Percentiles rank a stretch among this genome's conserved stretches.
Evolutionary conservation across 2,329 filamentous ascomycete genomes (phyloP).

Genomic region (Penicillium sp.): DNA sequence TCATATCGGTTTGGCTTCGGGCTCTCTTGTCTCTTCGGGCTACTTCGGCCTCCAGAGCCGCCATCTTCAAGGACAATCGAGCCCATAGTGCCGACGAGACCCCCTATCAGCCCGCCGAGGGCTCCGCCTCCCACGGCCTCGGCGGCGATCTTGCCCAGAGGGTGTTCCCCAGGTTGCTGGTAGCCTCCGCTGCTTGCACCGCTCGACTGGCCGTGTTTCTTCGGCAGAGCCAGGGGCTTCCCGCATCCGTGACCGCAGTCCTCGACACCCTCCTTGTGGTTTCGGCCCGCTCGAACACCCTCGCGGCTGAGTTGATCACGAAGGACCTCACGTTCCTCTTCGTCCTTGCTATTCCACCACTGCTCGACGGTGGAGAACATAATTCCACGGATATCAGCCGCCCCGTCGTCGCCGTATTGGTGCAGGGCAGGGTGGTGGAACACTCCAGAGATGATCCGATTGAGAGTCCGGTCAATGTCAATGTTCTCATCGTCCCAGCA

Average conservation of each 20-base stretch:
- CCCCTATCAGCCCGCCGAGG: constrained; percentile 71
- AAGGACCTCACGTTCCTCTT: constrained; percentile 66
- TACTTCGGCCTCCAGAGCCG: constrained; percentile 8
- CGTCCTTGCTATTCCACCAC: constrained; percentile 76
- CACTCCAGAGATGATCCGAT: constrained; percentile 78
- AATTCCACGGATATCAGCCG: constrained; percentile 68
- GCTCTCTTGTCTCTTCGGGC: constrained; percentile 10
- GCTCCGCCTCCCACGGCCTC: constrained; percentile 67
- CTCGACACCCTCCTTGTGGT: constrained; percentile 83
- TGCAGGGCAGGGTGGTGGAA: constrained; percentile 87
- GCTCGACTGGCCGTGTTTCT: constrained; percentile 35
- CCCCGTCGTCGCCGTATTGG: constrained; percentile 69
- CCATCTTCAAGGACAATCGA: constrained; percentile 66
- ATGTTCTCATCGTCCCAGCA: constrained; percentile 78
- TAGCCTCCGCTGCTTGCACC: constrained; percentile 29
- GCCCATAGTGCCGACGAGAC: constrained; percentile 62
- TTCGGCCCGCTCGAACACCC: constrained; percentile 75
- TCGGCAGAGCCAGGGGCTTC: constrained; percentile 76
- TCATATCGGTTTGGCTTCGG: constrained; percentile 15
- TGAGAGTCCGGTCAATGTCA: constrained; percentile 71
- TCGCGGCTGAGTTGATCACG: constrained; percentile 75
- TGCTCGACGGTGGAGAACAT: constrained; percentile 81
- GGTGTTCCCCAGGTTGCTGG: constrained; percentile 27
- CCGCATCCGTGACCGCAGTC: constrained; percentile 86
- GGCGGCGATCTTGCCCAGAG: constrained; percentile 57